Percentiles rank a stretch among this genome's conserved stretches.
These are phyloP conservation scores for Diaporthe eres DNA, from an alignment of 2,329 filamentous ascomycete genomes.

Conservation along the genomic window DNA sequence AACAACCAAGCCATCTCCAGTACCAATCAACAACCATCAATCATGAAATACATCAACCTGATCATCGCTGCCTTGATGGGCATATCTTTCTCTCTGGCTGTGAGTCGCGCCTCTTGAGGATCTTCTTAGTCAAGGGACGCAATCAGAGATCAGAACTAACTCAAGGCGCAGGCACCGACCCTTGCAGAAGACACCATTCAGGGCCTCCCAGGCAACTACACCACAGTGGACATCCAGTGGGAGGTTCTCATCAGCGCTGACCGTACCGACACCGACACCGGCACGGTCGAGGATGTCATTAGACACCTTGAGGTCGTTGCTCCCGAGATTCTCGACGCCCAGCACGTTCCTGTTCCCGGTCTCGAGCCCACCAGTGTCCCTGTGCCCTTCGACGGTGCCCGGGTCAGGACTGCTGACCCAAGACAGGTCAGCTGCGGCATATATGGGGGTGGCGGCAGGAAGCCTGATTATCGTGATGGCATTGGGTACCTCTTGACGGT, in stretches of 20 bases:
- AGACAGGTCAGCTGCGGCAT: not conserved
- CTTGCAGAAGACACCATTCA: not conserved
- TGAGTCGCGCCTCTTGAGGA: not conserved
- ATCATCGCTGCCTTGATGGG: not conserved
- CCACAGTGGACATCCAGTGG: not conserved
- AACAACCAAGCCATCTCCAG: not conserved
- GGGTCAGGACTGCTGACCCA: not conserved
- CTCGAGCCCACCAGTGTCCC: not conserved
- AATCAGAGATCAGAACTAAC: not conserved
- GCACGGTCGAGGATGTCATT: conserved; percentile 7
- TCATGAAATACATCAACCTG: not conserved
- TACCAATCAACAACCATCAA: not conserved
- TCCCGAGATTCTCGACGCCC: not conserved
- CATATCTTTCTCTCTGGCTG: not conserved
- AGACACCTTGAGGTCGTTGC: not conserved
- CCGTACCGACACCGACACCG: not conserved
- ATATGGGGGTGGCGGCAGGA: too few species aligned
- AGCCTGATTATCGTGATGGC: not conserved
- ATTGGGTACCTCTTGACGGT: not conserved
- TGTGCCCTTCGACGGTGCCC: too few species aligned
- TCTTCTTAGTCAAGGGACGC: too few species aligned
- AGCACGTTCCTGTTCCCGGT: not conserved
- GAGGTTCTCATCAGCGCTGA: not conserved
- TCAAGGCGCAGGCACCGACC: not conserved
- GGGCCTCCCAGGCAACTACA: not conserved